A percentile compares a stretch with the other conserved stretches of the same genome.
Evolutionary conservation across 1,284 basidiomycete species (phyloP).

Genomic region (Ceratobasidium sp.): DNA sequence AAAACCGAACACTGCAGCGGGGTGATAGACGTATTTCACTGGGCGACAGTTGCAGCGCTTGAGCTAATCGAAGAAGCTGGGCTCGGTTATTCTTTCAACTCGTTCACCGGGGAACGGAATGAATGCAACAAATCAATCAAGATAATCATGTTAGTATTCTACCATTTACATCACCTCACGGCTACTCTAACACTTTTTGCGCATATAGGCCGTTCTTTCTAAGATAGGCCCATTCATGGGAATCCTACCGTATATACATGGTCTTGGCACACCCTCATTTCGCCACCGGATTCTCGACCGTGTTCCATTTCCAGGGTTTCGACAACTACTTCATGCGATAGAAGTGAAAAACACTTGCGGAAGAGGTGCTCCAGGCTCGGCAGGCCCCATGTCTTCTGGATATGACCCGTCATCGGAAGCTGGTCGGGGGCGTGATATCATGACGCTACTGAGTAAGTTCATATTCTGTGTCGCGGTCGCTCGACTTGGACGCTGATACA

Average conservation of each 20-base stretch:
- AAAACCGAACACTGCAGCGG: conserved; percentile 40
- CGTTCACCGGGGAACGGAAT: conserved; percentile 55
- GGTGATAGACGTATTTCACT: conserved; percentile 59
- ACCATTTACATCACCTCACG: conserved; percentile 52
- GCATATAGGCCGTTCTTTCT: conserved; percentile 45
- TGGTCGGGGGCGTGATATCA: conserved; percentile 55
- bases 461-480: background rate
- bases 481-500: background rate
- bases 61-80: conserved; percentile 59
- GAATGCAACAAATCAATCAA: conserved; percentile 57
- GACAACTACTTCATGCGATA: conserved; percentile 55
- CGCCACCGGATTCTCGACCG: conserved; percentile 56
- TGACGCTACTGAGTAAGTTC: conserved; percentile 51
- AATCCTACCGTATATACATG: background rate
- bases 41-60: conserved; percentile 59
- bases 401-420: conserved; percentile 42
- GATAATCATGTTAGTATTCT: conserved; percentile 48
- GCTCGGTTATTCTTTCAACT: conserved; percentile 60
- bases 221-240: background rate
- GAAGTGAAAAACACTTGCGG: conserved; percentile 59
- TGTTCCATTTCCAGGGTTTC: conserved; percentile 54
- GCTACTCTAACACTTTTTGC: conserved; percentile 52
- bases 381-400: conserved; percentile 9
- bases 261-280: conserved; percentile 49
- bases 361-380: conserved; percentile 52